Evolutionary conservation across 306 rosid species (phyloP).

Genomic region (Inga leiocalycina): DNA sequence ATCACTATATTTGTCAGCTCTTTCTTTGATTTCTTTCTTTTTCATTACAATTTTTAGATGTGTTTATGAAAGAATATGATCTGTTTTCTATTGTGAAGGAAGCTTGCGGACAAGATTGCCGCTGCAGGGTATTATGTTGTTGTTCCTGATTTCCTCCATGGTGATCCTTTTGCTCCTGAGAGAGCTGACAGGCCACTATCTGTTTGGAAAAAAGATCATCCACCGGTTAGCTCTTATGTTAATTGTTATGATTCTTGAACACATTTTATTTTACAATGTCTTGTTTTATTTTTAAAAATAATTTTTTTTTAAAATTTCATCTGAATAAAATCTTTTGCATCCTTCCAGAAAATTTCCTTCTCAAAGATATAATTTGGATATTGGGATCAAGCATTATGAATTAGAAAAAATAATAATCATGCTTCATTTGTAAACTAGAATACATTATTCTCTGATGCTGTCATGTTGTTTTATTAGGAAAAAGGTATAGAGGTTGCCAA

Average conservation of each 20-base stretch:
- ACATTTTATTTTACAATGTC: neutral
- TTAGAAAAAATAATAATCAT: neutral
- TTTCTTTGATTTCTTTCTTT: neutral
- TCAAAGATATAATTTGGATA: neutral
- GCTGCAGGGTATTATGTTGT: conserved; percentile 73
- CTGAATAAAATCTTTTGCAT: neutral
- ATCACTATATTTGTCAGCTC: neutral
- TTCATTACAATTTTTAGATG: neutral
- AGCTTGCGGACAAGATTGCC: conserved; percentile 80
- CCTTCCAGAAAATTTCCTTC: neutral
- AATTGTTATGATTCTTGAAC: neutral
- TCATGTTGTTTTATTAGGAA: conserved; percentile 48
- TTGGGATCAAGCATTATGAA: neutral
- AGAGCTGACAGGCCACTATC: conserved; percentile 36
- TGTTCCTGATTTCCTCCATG: conserved; percentile 71
- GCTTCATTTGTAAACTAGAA: conserved; percentile 2
- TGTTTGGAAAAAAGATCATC: conserved; percentile 64
- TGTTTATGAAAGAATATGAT: conserved; percentile 18
- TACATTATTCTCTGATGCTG: conserved; percentile 8
- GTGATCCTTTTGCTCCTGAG: conserved; percentile 56
- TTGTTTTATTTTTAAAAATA: neutral
- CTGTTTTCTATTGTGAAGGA: conserved; percentile 50
- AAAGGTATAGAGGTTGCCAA: conserved; percentile 66
- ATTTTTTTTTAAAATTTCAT: neutral
- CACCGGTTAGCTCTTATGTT: conserved; percentile 50